These are phyloP conservation scores for Lactarius indigo DNA, from an alignment of 768 basidiomycete species.

Conservation along the genomic window DNA sequence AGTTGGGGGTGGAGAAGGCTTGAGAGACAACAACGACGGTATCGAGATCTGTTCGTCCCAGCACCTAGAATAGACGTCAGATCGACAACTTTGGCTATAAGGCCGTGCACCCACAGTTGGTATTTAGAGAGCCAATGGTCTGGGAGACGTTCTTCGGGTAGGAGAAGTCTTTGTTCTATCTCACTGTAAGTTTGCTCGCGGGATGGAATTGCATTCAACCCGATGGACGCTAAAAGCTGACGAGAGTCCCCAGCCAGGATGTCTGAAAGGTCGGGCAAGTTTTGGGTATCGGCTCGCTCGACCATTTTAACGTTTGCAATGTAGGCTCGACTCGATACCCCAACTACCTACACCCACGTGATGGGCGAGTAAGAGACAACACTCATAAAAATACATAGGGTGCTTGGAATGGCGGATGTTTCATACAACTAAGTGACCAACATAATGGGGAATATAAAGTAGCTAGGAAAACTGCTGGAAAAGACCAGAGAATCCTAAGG, in stretches of 20 bases:
- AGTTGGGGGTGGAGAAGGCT: constrained; percentile 74
- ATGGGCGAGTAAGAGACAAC: background rate
- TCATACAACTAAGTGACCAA: constrained; percentile 5
- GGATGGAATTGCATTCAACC: constrained; percentile 54
- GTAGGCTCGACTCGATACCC: background rate
- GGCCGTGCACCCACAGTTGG: constrained; percentile 62
- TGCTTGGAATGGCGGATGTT: background rate
- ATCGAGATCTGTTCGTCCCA: constrained; percentile 65
- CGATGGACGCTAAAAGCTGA: constrained; percentile 50
- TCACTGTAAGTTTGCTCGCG: constrained; percentile 57
- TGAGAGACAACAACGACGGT: constrained; percentile 58
- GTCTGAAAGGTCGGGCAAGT: background rate
- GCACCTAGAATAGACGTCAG: constrained; percentile 44
- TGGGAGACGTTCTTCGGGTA: constrained; percentile 64
- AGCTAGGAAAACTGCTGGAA: background rate
- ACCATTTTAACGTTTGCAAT: background rate
- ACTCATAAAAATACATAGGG: background rate
- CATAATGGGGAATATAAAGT: constrained; percentile 1
- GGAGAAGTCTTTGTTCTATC: constrained; percentile 72
- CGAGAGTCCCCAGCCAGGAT: constrained; percentile 35
- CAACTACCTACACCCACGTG: background rate
- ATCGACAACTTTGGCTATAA: constrained; percentile 7
- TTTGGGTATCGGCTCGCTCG: constrained; percentile 1
- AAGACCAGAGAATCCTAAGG: constrained; percentile 4
- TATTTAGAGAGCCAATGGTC: constrained; percentile 73